Conservation (phyloP, 306 rosid species). For the Herpetospermum pedunculosum region DNA sequence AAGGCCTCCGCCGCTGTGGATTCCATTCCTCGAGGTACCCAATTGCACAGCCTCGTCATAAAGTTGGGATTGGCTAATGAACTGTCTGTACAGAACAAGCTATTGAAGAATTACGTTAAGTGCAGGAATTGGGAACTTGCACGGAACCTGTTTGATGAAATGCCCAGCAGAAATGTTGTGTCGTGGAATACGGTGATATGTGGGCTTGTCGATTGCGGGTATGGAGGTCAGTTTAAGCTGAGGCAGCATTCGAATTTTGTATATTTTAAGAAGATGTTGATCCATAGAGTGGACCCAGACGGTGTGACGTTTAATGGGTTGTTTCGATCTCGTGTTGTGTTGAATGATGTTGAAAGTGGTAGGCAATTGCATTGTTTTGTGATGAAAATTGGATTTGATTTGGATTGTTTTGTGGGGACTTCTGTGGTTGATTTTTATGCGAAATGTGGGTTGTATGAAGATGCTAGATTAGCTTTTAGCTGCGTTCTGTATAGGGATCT, state of each 20-base stretch:
- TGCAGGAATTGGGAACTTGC: constrained; percentile 32
- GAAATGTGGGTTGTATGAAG: constrained; percentile 40
- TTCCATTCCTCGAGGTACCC: constrained; percentile 44
- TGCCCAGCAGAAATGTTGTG: constrained; percentile 54
- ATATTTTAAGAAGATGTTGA: constrained; percentile 49
- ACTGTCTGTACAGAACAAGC: constrained; percentile 38
- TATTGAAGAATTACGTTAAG: constrained; percentile 35
- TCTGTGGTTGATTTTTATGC: constrained; percentile 48
- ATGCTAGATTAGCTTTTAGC: constrained; percentile 42
- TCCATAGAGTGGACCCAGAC: constrained; percentile 40
- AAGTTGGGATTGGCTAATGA: constrained; percentile 40
- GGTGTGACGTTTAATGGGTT: constrained; percentile 38
- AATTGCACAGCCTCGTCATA: constrained; percentile 41
- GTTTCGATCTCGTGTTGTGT: constrained; percentile 35
- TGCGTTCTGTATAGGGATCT: constrained; percentile 28
- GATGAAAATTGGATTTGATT: constrained; percentile 41
- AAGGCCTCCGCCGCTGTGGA: constrained; percentile 39
- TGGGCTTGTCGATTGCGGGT: constrained; percentile 24
- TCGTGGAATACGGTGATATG: constrained; percentile 54
- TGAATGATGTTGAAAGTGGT: constrained; percentile 34
- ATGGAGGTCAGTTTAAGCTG: constrained; percentile 4
- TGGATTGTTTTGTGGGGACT: constrained; percentile 48
- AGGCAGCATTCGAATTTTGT: constrained; percentile 19
- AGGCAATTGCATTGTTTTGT: constrained; percentile 50
- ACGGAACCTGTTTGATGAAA: constrained; percentile 48